Base-by-base conservation (phyloP, 495 filamentous ascomycete genomes). In the Platismatia glauca region DNA sequence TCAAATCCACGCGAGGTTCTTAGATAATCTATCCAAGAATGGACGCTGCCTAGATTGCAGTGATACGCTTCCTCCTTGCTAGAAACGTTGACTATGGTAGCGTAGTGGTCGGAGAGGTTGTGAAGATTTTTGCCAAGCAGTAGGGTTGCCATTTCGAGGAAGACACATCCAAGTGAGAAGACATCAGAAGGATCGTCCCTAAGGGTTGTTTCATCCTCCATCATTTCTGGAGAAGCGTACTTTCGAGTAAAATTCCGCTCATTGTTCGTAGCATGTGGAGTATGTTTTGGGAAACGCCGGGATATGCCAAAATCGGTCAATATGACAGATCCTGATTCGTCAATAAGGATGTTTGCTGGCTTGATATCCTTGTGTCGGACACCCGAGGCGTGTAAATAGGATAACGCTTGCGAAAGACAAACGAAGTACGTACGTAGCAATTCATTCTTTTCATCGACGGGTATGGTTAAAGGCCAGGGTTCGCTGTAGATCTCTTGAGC, bases 341-440 rank as follows among this genome's bases (percentile, higher is more conserved):
- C 71, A 15, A 80, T 68, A 20, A 80, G 71, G 50, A 80, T 74
- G 58, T 80, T 80, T 34, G 69, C 69, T 6, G 77, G 77, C 64
- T 79, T 80, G 64, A 80, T 77, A 59, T 80, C 78, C 55, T 75
- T 74, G 65, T 80, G 78, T 0, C 74, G 69, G 41, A 78, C 72
- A n/a, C 68, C 67, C 1, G 60, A 62, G 16, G 70, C 60, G 61
- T 79, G 77, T 3, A 80, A 66, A 59, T 74, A 78, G 6, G 69
- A 67, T 1, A 80, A 63, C 3, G 73, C 77, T 31, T 74, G 31
- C 2, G 60, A 62, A 29, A 62, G 31, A 43, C 60, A 64, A 57
- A 60, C 63, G 27, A 68, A 65, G 59, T 65, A 61, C 63, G 66
- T 41, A 55, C 69, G 27, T 46, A 60, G 38, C 4, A 58, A 5